A percentile compares a stretch with the other conserved stretches of the same genome.
Conservation (phyloP, 768 basidiomycete genomes). For the Mycena capillaripes region DNA sequence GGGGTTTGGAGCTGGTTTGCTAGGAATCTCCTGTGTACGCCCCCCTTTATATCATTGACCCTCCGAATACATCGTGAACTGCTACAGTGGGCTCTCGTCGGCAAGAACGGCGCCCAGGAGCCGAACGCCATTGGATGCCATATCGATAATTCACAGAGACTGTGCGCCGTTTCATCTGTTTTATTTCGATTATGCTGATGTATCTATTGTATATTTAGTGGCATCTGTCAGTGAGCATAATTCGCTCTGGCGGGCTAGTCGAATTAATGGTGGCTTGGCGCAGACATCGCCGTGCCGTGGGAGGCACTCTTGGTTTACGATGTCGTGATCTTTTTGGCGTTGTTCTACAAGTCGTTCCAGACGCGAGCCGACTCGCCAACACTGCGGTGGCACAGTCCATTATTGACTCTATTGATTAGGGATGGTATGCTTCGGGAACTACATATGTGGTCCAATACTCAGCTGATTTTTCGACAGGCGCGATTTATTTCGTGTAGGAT, state of each 20-base stretch:
- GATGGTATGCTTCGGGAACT: constrained; percentile 8
- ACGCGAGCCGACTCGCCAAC: neutral
- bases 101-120: neutral
- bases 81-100: constrained; percentile 25
- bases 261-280: neutral
- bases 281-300: constrained; percentile 27
- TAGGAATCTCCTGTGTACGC: constrained; percentile 16
- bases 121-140: constrained; percentile 20
- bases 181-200: neutral
- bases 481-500: constrained; percentile 27
- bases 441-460: too few relatives aligned
- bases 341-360: constrained; percentile 21
- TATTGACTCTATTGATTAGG: constrained; percentile 14
- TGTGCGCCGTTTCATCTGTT: neutral
- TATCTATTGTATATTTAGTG: neutral
- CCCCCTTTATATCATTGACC: neutral
- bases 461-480: neutral
- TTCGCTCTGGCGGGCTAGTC: neutral
- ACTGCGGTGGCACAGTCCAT: neutral
- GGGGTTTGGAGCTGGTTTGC: neutral
- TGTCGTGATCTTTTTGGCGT: constrained; percentile 6
- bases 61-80: neutral
- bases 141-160: neutral
- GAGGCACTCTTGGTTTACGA: constrained; percentile 28
- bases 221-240: constrained; percentile 13